phyloP scores from a whole-genome alignment of 2,329 filamentous ascomycete genomes.

The Grosmannia serpens region DNA sequence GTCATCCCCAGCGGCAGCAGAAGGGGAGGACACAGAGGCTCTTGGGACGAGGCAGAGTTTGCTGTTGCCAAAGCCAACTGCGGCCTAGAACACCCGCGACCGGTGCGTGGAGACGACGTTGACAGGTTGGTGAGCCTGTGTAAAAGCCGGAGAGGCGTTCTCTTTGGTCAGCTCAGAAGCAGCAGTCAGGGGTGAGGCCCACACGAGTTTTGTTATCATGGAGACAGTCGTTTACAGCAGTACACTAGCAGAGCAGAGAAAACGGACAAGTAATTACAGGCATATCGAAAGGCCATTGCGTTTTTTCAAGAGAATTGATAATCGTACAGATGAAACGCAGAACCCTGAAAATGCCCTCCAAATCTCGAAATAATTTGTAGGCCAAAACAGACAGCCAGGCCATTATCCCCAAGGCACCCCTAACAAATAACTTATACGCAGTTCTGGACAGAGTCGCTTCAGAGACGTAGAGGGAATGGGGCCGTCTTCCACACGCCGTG shows the following conservation, averaged over 20 bases:
- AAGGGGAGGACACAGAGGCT: neutral
- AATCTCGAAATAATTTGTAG: no score
- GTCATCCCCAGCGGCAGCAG: neutral
- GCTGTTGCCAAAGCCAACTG: constrained; percentile 15
- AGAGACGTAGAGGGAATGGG: no score
- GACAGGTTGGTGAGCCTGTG: constrained; percentile 13
- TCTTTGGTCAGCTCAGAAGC: neutral
- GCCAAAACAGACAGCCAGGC: no score
- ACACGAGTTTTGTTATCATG: neutral
- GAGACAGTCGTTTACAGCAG: neutral
- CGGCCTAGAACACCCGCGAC: constrained; percentile 17
- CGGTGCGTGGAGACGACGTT: constrained; percentile 16
- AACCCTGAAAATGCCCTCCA: no score
- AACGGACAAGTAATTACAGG: no score
- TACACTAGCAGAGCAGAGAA: neutral
- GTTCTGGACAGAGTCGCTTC: no score
- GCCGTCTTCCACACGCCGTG: no score
- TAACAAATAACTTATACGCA: no score
- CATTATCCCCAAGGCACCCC: no score
- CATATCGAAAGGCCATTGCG: no score
- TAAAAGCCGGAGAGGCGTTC: constrained; percentile 5
- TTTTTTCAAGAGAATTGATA: no score
- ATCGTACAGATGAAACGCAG: no score
- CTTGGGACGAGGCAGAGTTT: constrained; percentile 1
- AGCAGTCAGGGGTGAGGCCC: neutral